phyloP scores from a whole-genome alignment of 2,329 filamentous ascomycete species.

The Falciphora oryzae region DNA sequence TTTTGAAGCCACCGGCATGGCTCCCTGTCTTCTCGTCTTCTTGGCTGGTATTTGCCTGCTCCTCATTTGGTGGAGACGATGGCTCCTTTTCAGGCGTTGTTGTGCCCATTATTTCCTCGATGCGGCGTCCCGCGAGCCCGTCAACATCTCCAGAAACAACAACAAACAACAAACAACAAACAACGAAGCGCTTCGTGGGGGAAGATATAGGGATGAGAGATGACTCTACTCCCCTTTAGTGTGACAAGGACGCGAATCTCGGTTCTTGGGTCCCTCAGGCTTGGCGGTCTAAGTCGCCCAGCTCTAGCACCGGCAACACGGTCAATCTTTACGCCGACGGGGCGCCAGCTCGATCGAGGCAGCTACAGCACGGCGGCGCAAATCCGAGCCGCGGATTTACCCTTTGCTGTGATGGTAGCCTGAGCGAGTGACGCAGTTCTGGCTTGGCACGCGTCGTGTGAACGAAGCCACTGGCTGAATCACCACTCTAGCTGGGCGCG shows the following conservation, averaged over 20 bases:
- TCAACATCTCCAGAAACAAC: not conserved
- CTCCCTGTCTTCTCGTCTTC: not conserved
- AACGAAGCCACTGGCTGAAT: no score
- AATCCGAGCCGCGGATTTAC: no score
- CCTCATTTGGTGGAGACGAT: not conserved
- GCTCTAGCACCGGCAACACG: not conserved
- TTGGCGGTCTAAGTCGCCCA: not conserved
- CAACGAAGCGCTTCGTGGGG: not conserved
- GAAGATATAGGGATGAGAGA: not conserved
- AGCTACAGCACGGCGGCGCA: no score
- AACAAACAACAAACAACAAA: no score
- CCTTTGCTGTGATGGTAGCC: no score
- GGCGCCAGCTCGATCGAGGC: no score
- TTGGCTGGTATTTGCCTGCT: not conserved
- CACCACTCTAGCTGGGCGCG: no score
- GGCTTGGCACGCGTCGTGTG: no score
- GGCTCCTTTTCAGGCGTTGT: not conserved
- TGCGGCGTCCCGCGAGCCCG: not conserved
- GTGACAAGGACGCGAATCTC: not conserved
- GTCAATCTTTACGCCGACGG: not conserved
- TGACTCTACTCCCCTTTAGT: not conserved
- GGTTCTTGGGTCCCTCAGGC: not conserved
- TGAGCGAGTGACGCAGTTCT: no score
- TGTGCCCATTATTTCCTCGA: not conserved
- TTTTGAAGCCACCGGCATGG: not conserved